Percentiles rank a stretch among this genome's conserved stretches.
phyloP scores from a whole-genome alignment of 1,284 basidiomycete genomes.

The Tylopilus orsonianus region DNA sequence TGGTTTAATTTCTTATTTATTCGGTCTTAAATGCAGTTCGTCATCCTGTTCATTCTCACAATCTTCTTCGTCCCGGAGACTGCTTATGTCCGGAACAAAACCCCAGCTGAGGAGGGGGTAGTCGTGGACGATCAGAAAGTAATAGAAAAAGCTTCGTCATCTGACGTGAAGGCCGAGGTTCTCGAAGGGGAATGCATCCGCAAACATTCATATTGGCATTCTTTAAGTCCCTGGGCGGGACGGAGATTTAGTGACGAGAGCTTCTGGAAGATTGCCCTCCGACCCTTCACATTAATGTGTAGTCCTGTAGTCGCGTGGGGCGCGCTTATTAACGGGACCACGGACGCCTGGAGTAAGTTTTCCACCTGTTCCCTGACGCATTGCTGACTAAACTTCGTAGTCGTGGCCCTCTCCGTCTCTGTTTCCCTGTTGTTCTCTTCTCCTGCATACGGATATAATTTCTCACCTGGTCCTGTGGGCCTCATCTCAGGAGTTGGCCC shows the following conservation, averaged over 20 bases:
- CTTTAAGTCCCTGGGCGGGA: not conserved
- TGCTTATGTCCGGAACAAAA: not conserved
- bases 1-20: not conserved
- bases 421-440: not conserved
- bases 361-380: not conserved
- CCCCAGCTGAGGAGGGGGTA: not conserved
- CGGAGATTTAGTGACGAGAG: not conserved
- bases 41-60: not conserved
- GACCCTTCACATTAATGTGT: not conserved
- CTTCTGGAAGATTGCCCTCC: not conserved
- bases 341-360: conserved; percentile 1
- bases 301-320: conserved; percentile 1
- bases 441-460: conserved; percentile 1
- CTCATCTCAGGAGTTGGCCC: not conserved
- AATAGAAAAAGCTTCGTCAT: not conserved
- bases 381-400: not conserved
- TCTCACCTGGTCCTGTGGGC: not conserved
- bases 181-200: not conserved
- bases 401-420: not conserved
- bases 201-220: not conserved
- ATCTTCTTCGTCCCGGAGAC: conserved; percentile 1
- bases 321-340: not conserved
- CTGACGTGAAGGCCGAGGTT: not conserved
- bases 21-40: not conserved
- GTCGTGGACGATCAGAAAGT: not conserved